Evolutionary conservation across 257 asterid genomes (phyloP).

Genomic region (Prunella vulgaris): DNA sequence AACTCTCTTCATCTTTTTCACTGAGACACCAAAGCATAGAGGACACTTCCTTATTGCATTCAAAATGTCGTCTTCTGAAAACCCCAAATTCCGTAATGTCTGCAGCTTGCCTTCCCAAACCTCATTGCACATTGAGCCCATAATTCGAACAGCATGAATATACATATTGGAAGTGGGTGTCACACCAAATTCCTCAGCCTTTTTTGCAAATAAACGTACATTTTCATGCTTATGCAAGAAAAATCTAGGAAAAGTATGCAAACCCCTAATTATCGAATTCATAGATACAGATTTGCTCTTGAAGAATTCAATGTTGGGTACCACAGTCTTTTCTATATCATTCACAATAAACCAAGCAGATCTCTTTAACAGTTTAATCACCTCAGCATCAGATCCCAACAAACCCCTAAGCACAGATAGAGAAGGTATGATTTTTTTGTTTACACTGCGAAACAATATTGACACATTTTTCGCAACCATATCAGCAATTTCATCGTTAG

Average conservation of each 20-base stretch:
- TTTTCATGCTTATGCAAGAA: conserved; percentile 27
- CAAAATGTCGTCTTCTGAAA: conserved; percentile 20
- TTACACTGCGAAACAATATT: conserved; percentile 17
- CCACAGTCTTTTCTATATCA: conserved; percentile 28
- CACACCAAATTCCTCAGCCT: conserved; percentile 26
- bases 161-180: conserved; percentile 12
- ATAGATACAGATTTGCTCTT: conserved; percentile 18
- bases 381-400: conserved; percentile 19
- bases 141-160: conserved; percentile 12
- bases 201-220: conserved; percentile 24
- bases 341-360: conserved; percentile 20
- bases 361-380: conserved; percentile 25
- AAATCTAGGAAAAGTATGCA: conserved; percentile 24
- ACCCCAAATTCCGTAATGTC: conserved; percentile 23
- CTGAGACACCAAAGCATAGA: neutral
- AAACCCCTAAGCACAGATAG: conserved; percentile 21
- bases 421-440: conserved; percentile 17
- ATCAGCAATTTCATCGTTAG: conserved; percentile 20
- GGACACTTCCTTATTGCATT: conserved; percentile 9
- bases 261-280: neutral
- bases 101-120: conserved; percentile 23
- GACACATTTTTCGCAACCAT: conserved; percentile 23
- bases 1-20: conserved; percentile 19
- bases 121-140: conserved; percentile 18
- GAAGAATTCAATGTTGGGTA: conserved; percentile 36